A percentile compares a stretch with the other conserved stretches of the same genome.
phyloP scores from a whole-genome alignment of 371 early-diverging fungal species.

The Conidiobolus incongruus region DNA sequence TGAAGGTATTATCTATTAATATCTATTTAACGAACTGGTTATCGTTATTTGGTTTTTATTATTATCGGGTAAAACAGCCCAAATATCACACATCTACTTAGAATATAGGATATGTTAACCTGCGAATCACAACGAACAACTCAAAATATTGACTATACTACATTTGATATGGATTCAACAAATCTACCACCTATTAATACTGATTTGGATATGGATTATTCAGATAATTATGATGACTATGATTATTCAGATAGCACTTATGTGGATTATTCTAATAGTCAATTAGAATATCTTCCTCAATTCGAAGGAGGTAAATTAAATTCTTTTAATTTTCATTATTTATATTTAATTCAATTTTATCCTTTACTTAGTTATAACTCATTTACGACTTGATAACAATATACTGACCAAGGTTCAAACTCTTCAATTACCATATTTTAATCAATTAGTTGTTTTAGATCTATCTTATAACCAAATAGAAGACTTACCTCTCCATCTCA shows the following conservation, averaged over 20 bases:
- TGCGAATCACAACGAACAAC: too few species aligned
- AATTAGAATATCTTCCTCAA: not conserved
- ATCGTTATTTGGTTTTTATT: too few species aligned
- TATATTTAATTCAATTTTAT: not conserved
- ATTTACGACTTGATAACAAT: slow-evolving; percentile 2
- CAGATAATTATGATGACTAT: too few species aligned
- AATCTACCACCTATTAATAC: too few species aligned
- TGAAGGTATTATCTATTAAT: too few species aligned
- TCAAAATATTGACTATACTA: too few species aligned
- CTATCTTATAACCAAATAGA: not conserved
- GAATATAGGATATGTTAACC: too few species aligned
- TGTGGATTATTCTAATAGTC: slow-evolving; percentile 1
- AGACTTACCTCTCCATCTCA: not conserved
- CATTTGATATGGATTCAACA: too few species aligned
- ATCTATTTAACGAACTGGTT: too few species aligned
- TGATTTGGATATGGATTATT: too few species aligned
- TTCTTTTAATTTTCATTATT: not conserved
- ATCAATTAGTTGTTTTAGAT: slow-evolving; percentile 1
- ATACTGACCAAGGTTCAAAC: not conserved
- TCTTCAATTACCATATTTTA: not conserved
- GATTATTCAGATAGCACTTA: not conserved
- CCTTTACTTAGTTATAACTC: slow-evolving; percentile 1
- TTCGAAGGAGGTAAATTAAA: not conserved
- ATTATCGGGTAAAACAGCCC: too few species aligned
- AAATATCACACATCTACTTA: too few species aligned